These are phyloP conservation scores for Oryza nivara DNA, from an alignment of 176 grass and related monocot genomes.

Conservation along the genomic window DNA sequence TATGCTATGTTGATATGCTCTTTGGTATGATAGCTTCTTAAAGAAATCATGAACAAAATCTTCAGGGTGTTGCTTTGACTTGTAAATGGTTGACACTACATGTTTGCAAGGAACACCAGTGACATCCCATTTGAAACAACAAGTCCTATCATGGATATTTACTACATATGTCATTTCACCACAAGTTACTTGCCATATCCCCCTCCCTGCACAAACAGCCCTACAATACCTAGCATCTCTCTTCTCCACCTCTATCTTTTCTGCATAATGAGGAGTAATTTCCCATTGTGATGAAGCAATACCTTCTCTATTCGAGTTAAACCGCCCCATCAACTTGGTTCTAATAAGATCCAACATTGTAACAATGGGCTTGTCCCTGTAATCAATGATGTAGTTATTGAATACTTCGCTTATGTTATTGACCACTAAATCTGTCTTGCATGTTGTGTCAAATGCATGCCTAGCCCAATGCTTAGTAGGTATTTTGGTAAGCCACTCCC, in stretches of 20 bases:
- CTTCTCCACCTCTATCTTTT: background rate
- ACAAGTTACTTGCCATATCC: constrained; percentile 10
- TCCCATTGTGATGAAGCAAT: background rate
- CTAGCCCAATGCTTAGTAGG: too few relatives aligned
- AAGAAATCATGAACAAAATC: background rate
- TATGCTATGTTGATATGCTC: background rate
- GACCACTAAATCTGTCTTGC: too few relatives aligned
- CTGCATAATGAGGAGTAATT: background rate
- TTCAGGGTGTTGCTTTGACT: background rate
- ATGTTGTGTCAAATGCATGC: too few relatives aligned
- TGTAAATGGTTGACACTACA: background rate
- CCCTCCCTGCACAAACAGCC: background rate
- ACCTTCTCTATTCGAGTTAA: background rate
- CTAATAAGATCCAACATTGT: background rate
- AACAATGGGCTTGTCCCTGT: background rate
- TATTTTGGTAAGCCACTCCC: too few relatives aligned
- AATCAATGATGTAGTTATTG: background rate
- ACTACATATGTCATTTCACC: background rate
- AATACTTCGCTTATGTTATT: too few relatives aligned
- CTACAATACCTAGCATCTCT: background rate
- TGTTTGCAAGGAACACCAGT: background rate
- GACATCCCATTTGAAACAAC: background rate
- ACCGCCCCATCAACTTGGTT: background rate
- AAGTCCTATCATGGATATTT: background rate
- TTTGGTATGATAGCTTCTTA: background rate